A percentile compares a stretch with the other conserved stretches of the same genome.
Conservation (phyloP, 1,284 basidiomycete genomes). For the Leccinum fallax region DNA sequence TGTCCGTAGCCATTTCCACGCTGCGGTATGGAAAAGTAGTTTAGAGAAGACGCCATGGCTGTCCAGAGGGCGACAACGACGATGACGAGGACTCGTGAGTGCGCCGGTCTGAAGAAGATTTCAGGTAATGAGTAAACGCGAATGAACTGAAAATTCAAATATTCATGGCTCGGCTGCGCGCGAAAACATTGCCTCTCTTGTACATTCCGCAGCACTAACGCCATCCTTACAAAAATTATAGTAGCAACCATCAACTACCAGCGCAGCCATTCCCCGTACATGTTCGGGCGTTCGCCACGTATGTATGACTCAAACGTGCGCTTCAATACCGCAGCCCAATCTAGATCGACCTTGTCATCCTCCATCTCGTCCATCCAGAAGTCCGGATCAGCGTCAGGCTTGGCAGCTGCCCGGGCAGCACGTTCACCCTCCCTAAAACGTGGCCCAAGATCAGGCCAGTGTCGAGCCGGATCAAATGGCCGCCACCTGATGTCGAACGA, state of each 20-base stretch:
- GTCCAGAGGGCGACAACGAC: slow-evolving; percentile 13
- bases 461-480: slow-evolving; percentile 66
- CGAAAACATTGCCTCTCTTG: slow-evolving; percentile 31
- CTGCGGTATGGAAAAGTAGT: slow-evolving; percentile 47
- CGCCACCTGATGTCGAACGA: slow-evolving; percentile 54
- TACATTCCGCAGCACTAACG: slow-evolving; percentile 26
- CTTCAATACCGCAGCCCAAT: slow-evolving; percentile 80
- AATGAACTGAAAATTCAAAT: slow-evolving; percentile 20
- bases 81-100: slow-evolving; percentile 12
- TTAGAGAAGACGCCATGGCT: slow-evolving; percentile 41
- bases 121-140: slow-evolving; percentile 10
- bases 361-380: slow-evolving; percentile 15
- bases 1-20: slow-evolving; percentile 45
- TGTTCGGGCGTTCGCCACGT: slow-evolving; percentile 71
- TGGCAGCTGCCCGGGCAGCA: slow-evolving; percentile 38
- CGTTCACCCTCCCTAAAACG: slow-evolving; percentile 61
- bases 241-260: slow-evolving; percentile 39
- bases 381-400: slow-evolving; percentile 24
- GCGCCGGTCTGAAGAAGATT: slow-evolving; percentile 11
- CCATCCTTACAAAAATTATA: neutral
- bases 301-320: slow-evolving; percentile 78
- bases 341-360: slow-evolving; percentile 61
- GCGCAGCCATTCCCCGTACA: slow-evolving; percentile 73
- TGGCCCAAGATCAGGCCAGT: slow-evolving; percentile 72
- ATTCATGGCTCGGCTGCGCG: slow-evolving; percentile 11